A percentile compares a stretch with the other conserved stretches of the same genome.
These are phyloP conservation scores for Naganishia vishniacii DNA, from an alignment of 768 basidiomycete genomes.

Conservation along the genomic window DNA sequence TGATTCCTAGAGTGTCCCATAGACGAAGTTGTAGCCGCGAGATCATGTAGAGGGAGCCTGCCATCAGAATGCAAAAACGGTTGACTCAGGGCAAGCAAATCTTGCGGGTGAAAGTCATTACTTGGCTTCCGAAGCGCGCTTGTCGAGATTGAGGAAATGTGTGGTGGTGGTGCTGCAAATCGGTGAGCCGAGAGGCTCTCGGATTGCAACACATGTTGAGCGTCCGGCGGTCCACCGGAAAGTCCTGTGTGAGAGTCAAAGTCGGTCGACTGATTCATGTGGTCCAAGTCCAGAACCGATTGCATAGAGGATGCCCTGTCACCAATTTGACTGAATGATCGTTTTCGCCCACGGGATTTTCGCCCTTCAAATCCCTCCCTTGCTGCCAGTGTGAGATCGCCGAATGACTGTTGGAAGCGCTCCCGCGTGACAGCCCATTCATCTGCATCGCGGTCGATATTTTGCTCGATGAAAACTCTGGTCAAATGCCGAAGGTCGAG, in stretches of 20 bases:
- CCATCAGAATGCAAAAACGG: background rate
- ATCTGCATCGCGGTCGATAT: conserved; percentile 11
- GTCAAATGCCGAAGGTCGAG: conserved; percentile 9
- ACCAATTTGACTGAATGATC: conserved; percentile 8
- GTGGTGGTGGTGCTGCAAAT: background rate
- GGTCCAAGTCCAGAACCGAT: background rate
- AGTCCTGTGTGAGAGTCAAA: background rate
- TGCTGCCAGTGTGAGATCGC: conserved; percentile 9
- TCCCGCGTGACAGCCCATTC: conserved; percentile 1
- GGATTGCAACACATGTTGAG: background rate
- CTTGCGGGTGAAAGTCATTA: conserved; percentile 4
- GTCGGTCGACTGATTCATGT: background rate
- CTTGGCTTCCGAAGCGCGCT: background rate
- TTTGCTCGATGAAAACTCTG: conserved; percentile 10
- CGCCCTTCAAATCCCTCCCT: conserved; percentile 1
- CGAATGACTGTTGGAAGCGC: conserved; percentile 12
- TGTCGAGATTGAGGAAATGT: background rate
- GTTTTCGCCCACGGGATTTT: conserved; percentile 7
- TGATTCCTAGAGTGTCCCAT: background rate
- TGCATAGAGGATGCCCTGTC: conserved; percentile 6
- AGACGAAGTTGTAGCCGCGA: background rate
- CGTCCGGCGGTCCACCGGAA: background rate
- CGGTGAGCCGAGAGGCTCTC: background rate
- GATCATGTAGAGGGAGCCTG: background rate
- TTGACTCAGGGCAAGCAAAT: conserved; percentile 14